Percentiles rank a stretch among this genome's conserved stretches.
These are phyloP conservation scores for Diaporthe longicolla DNA, from an alignment of 2,329 filamentous ascomycete genomes.

Conservation along the genomic window DNA sequence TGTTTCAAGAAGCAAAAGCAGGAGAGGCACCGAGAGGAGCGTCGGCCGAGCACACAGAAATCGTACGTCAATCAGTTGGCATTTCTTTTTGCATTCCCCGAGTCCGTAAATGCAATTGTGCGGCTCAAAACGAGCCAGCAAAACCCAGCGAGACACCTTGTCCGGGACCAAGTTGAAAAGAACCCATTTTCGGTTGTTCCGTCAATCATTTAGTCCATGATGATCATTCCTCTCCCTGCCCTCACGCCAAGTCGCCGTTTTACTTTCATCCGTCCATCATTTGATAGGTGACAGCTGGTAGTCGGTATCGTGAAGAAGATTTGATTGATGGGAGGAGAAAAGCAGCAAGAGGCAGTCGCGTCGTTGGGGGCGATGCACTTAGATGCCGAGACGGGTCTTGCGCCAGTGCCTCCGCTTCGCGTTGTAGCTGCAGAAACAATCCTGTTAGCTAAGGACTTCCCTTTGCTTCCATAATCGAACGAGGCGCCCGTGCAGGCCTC, in stretches of 20 bases:
- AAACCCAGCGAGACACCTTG: constrained; percentile 42
- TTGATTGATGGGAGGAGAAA: constrained; percentile 46
- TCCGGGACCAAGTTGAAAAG: constrained; percentile 37
- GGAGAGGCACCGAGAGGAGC: not conserved
- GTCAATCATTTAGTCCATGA: constrained; percentile 40
- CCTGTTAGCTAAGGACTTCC: constrained; percentile 34
- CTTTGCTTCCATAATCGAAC: constrained; percentile 10
- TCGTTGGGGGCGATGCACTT: constrained; percentile 70
- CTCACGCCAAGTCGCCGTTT: constrained; percentile 33
- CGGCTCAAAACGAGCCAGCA: constrained; percentile 38
- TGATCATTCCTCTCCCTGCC: constrained; percentile 38
- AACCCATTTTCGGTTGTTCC: constrained; percentile 35
- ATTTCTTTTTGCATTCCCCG: constrained; percentile 41
- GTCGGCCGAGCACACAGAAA: not conserved
- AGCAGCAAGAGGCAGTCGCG: constrained; percentile 42
- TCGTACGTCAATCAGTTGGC: constrained; percentile 39
- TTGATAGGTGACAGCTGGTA: constrained; percentile 44
- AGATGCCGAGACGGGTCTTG: constrained; percentile 99
- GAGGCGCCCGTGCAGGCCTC: not conserved
- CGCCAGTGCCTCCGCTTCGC: constrained; percentile 99
- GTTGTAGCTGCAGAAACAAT: constrained; percentile 84
- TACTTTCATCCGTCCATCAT: constrained; percentile 38
- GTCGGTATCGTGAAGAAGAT: constrained; percentile 39
- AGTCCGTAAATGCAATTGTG: constrained; percentile 43
- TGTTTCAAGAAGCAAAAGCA: not conserved